Conservation (phyloP, 1,284 basidiomycete genomes). For the Marasmius tenuissimus region DNA sequence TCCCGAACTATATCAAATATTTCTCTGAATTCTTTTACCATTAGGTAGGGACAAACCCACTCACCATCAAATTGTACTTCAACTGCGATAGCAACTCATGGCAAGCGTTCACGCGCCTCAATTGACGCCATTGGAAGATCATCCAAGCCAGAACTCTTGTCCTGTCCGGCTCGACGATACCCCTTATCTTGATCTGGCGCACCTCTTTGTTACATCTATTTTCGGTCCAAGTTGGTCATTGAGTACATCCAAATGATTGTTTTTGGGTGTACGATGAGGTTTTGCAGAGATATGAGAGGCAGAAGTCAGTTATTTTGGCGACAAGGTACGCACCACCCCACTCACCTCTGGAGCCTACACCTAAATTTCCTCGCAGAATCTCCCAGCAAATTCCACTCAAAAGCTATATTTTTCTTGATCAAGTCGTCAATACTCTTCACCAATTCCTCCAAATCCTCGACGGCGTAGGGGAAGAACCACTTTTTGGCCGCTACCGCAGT, state of each 20-base stretch:
- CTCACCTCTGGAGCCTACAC: background rate
- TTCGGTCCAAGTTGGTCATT: background rate
- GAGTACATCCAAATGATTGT: background rate
- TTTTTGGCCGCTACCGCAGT: background rate
- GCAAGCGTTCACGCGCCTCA: background rate
- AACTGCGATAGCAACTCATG: background rate
- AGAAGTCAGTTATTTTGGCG: too few species aligned
- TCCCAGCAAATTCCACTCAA: background rate
- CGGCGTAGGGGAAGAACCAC: background rate
- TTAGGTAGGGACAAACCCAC: background rate
- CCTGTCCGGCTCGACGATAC: background rate
- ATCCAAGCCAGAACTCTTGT: background rate
- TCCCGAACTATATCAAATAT: background rate
- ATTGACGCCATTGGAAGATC: background rate
- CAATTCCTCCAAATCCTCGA: background rate
- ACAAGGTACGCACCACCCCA: background rate
- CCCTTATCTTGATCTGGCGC: background rate
- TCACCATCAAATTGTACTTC: background rate
- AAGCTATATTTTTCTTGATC: background rate
- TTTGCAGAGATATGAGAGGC: too few species aligned
- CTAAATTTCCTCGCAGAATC: background rate
- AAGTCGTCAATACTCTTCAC: background rate
- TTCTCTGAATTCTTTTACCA: background rate
- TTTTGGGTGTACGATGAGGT: too few species aligned
- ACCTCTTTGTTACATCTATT: background rate